Evolutionary conservation across 345 rosid genomes (phyloP), one percentile per base, ranked within the genome.

Genomic region (Lagerstroemia speciosa): DNA sequence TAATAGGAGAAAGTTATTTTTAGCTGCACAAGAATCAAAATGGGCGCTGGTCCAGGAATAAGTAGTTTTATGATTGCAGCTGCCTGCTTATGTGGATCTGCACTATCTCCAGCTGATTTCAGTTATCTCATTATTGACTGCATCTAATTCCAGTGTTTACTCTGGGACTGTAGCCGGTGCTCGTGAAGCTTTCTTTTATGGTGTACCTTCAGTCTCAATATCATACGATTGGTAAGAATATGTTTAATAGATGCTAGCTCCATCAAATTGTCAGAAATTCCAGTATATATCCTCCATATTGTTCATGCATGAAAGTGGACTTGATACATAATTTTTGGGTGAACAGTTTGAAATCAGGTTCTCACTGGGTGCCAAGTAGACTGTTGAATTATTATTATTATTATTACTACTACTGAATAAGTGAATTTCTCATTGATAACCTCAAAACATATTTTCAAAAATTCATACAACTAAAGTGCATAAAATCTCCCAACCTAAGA

Each of bases 161-260:
- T 91, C 99, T 48, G 99, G 99, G 67, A 94, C 99, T 24, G 96
- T 94, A 65, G 99, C 95, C 20, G 96, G 99, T 22, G 96, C 99
- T 77, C 92, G 97, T 36, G 97, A 94, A 81, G 96, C 96, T 74
- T 91, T 89, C 86, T 76, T 94, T 41, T 72, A 89, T 71, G 93
- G 76, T 68, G 78, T 91, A 36, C 94, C 98, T 77, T 78, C 93
- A 17, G 71, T 83, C 45, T 86, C 97, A 46, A 62, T 94, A 29
- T 91, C 97, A 17, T 91, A 91, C 77, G 85, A 91, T 45, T 91
- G 97, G 96, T 89, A 85, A 41, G 80, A 22, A 50, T 50, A 2
- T 50, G 14, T 41, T 41, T 41, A 14, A 41, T 0, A 8, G 46
- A 16, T 41, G 46, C 46, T 41, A 41, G 14, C 9, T n/a, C 15